Percentiles rank a stretch among this genome's conserved stretches.
These are phyloP conservation scores for Endocalyx cinctus DNA, from an alignment of 2,329 filamentous ascomycete species.

Conservation along the genomic window DNA sequence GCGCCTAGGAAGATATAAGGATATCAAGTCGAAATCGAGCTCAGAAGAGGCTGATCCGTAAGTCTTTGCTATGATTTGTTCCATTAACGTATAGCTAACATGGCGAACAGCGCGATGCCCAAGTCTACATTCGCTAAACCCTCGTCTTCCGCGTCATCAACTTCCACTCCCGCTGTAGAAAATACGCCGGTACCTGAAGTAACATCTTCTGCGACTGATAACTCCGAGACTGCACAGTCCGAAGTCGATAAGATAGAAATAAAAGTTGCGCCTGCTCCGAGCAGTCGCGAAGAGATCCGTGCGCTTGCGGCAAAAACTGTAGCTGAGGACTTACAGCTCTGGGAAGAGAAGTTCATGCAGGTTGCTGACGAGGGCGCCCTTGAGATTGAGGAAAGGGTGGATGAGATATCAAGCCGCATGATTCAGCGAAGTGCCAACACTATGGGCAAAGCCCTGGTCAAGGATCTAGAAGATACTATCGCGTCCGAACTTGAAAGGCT, in stretches of 20 bases:
- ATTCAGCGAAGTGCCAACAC: slow-evolving; percentile 60
- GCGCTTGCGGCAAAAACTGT: slow-evolving; percentile 63
- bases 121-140: slow-evolving; percentile 37
- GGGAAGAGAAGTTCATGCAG: slow-evolving; percentile 83
- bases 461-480: slow-evolving; percentile 64
- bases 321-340: slow-evolving; percentile 71
- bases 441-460: slow-evolving; percentile 62
- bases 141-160: slow-evolving; percentile 20
- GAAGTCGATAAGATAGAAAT: slow-evolving; percentile 16
- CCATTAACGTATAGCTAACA: background rate
- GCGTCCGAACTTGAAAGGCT: slow-evolving; percentile 59
- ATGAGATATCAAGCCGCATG: slow-evolving; percentile 52
- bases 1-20: slow-evolving; percentile 72
- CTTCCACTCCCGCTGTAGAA: slow-evolving; percentile 17
- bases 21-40: slow-evolving; percentile 33
- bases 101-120: slow-evolving; percentile 16
- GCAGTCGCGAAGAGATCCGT: slow-evolving; percentile 51
- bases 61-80: slow-evolving; percentile 15
- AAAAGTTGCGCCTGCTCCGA: slow-evolving; percentile 14
- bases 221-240: slow-evolving; percentile 13
- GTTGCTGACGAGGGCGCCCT: slow-evolving; percentile 75
- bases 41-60: slow-evolving; percentile 28
- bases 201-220: slow-evolving; percentile 10
- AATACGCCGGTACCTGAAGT: slow-evolving; percentile 17
- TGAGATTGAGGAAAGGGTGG: slow-evolving; percentile 67